phyloP scores from a whole-genome alignment of 2,329 filamentous ascomycete genomes.

The Cercospora berteroae region DNA sequence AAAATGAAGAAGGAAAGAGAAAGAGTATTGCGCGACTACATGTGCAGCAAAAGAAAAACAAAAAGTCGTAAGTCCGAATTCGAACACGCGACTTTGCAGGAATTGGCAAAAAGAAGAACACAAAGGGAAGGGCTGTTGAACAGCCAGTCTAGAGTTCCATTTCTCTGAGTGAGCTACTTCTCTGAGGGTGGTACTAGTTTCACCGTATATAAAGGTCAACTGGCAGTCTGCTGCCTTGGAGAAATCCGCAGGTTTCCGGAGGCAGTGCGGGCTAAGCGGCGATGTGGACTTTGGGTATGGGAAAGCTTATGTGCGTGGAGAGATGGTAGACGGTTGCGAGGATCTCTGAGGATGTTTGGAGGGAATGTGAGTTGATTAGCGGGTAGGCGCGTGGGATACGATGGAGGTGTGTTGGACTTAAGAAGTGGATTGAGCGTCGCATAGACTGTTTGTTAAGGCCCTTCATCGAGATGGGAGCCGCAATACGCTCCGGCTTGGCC shows the following conservation, averaged over 20 bases:
- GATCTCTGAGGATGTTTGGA: background rate
- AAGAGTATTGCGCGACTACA: background rate
- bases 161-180: background rate
- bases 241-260: background rate
- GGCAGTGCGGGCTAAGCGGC: background rate
- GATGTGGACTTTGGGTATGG: background rate
- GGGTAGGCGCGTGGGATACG: background rate
- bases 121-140: background rate
- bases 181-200: background rate
- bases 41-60: background rate
- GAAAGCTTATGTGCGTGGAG: background rate
- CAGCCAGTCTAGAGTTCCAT: background rate
- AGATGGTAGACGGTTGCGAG: background rate
- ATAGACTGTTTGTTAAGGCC: background rate
- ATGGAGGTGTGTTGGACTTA: background rate
- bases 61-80: background rate
- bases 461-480: background rate
- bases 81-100: background rate
- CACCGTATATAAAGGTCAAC: background rate
- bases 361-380: background rate
- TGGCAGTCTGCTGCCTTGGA: background rate
- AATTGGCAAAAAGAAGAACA: background rate
- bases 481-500: background rate
- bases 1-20: no score
- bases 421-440: background rate